A percentile compares a stretch with the other conserved stretches of the same genome.
Conservation (phyloP, 768 basidiomycete species). For the Phaeotremella fagi region DNA sequence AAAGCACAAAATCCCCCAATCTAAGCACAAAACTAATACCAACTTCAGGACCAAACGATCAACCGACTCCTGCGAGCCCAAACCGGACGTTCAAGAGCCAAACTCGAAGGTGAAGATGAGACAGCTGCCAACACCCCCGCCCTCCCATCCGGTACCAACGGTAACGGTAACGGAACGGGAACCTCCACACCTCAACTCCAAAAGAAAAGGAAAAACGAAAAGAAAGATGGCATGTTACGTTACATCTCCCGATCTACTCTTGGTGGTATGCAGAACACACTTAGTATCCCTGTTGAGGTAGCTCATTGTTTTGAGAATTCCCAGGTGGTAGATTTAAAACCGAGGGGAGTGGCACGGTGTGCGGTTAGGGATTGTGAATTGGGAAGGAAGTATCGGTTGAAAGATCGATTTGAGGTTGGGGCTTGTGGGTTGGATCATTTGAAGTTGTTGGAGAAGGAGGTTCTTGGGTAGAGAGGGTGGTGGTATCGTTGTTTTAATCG, state of each 20-base stretch:
- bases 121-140: not conserved
- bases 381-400: constrained; percentile 33
- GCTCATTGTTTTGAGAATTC: not conserved
- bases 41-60: constrained; percentile 43
- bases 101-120: constrained; percentile 25
- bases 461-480: too few relatives aligned
- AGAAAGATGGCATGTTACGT: not conserved
- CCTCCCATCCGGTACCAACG: not conserved
- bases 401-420: constrained; percentile 32
- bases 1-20: too few relatives aligned
- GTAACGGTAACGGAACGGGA: not conserved
- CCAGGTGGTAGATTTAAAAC: not conserved
- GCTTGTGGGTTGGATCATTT: constrained; percentile 37
- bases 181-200: not conserved
- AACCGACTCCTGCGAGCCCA: constrained; percentile 46
- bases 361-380: constrained; percentile 28
- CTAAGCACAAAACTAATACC: too few relatives aligned
- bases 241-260: not conserved
- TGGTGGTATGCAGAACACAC: not conserved
- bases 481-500: too few relatives aligned
- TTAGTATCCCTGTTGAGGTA: constrained; percentile 20
- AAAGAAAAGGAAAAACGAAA: not conserved
- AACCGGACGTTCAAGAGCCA: constrained; percentile 36
- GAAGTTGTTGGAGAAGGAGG: constrained; percentile 23
- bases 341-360: constrained; percentile 11